A percentile compares a stretch with the other conserved stretches of the same genome.
phyloP scores from a whole-genome alignment of 2,329 filamentous ascomycete species.

The Metarhizium robertsii region DNA sequence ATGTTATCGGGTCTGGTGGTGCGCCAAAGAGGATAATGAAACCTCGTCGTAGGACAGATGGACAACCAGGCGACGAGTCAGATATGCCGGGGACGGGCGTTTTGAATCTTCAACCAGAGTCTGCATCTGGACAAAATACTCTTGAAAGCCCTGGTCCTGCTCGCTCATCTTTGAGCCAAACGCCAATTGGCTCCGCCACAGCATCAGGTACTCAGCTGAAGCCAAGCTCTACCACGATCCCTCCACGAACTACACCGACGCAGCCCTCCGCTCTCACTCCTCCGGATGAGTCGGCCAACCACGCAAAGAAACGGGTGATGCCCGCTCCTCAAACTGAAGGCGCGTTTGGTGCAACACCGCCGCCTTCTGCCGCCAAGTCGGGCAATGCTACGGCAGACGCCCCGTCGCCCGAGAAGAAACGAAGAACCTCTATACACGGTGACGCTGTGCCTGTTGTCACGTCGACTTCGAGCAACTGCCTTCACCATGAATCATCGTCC shows the following conservation, averaged over 20 bases:
- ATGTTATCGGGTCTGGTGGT: constrained; percentile 50
- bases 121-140: constrained; percentile 13
- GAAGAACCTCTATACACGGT: constrained; percentile 20
- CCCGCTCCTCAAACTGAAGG: constrained; percentile 9
- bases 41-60: constrained; percentile 39
- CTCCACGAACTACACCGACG: constrained; percentile 28
- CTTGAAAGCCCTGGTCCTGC: constrained; percentile 17
- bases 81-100: constrained; percentile 39
- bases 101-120: constrained; percentile 33
- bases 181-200: constrained; percentile 15
- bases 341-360: constrained; percentile 13
- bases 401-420: constrained; percentile 23
- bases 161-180: constrained; percentile 19
- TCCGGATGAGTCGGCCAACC: constrained; percentile 39
- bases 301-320: constrained; percentile 33
- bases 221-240: constrained; percentile 24
- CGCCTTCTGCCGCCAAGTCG: constrained; percentile 17
- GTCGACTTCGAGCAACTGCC: not conserved
- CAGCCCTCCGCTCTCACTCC: constrained; percentile 42
- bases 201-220: constrained; percentile 15
- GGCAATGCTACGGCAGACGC: constrained; percentile 20
- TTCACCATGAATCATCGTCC: not conserved
- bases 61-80: constrained; percentile 33
- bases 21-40: constrained; percentile 51
- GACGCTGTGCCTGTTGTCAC: constrained; percentile 3